Conservation (phyloP, 345 rosid species). For the Citrus sinensis region DNA sequence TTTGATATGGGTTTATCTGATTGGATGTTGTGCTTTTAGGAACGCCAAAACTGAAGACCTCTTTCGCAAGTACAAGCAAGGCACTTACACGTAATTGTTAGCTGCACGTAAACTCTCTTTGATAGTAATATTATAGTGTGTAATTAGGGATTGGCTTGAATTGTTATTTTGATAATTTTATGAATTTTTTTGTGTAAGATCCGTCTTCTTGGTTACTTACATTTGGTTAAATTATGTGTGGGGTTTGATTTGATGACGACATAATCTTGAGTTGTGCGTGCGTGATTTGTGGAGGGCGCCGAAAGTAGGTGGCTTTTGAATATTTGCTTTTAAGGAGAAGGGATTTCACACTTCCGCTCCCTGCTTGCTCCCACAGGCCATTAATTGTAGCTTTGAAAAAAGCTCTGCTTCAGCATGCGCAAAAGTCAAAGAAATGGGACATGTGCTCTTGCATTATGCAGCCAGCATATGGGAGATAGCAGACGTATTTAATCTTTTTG, state of each 20-base stretch:
- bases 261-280: neutral
- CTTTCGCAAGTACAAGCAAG: slow-evolving; percentile 78
- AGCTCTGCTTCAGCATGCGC: too few relatives aligned
- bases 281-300: slow-evolving; percentile 29
- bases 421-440: too few relatives aligned
- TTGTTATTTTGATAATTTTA: neutral
- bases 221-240: too few relatives aligned
- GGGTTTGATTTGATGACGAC: neutral
- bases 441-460: too few relatives aligned
- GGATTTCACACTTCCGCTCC: neutral
- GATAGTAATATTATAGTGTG: neutral
- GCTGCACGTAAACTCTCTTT: neutral
- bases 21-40: slow-evolving; percentile 79
- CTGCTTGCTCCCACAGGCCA: neutral
- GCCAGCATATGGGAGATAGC: too few relatives aligned
- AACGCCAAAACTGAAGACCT: slow-evolving; percentile 81
- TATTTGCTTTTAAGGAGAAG: neutral
- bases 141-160: neutral
- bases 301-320: slow-evolving; percentile 25
- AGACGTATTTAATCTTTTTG: too few relatives aligned
- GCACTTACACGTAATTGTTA: slow-evolving; percentile 45
- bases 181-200: neutral
- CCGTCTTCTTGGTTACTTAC: neutral
- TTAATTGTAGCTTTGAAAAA: too few relatives aligned
- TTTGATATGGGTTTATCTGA: slow-evolving; percentile 51